Base-by-base conservation (phyloP, 805 yeast genomes). In the Starmerella stigmatis region DNA sequence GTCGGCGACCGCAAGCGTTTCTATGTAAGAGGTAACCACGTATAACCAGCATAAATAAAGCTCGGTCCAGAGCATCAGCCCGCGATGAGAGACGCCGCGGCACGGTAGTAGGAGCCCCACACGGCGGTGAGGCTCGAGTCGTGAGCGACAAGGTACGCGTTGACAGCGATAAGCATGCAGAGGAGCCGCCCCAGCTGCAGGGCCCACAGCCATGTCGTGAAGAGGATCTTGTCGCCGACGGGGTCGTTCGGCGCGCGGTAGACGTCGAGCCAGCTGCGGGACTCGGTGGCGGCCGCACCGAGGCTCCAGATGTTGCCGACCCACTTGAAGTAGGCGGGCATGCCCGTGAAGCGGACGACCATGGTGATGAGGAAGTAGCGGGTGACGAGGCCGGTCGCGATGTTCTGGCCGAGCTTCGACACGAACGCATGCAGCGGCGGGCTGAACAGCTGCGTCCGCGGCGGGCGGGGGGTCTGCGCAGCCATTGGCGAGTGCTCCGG, bases 201-300 rank as follows among this genome's bases (percentile, higher is more conserved):
- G 8, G 15, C 5, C 32, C 16, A n/a, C 17, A 36, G 20, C 23
- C 28, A 43, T 11, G 34, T 26, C 7, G 26, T 22, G 43, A 42
- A 41, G 23, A 37, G 43, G 4, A 46, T 3, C 3, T 12, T 11
- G 38, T 46, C 49, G 12, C 32, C 39, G 11, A 11, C 13, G 17
- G 16, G 38, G 32, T 46, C 49, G 21, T 29, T 31, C 5, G 43
- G 39, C 13, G 20, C 34, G 8, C 36, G 12, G 23, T 37, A 46
- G 11, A 26, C 32, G 27, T 15, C 27, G 22, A 37, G 25, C 49
- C 49, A 46, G 27, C 36, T 43, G 11, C 10, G 12, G n/a, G 29
- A 17, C 22, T 23, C 3, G 11, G 25, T 5, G 15, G 17, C 20
- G 10, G 43, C 23, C 41, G 25, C 19, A 12, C 33, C 28, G 33